Evolutionary conservation across 2,329 filamentous ascomycete genomes (phyloP), one percentile per base, ranked within the genome.

Genomic region (Pseudogymnoascus sp.): DNA sequence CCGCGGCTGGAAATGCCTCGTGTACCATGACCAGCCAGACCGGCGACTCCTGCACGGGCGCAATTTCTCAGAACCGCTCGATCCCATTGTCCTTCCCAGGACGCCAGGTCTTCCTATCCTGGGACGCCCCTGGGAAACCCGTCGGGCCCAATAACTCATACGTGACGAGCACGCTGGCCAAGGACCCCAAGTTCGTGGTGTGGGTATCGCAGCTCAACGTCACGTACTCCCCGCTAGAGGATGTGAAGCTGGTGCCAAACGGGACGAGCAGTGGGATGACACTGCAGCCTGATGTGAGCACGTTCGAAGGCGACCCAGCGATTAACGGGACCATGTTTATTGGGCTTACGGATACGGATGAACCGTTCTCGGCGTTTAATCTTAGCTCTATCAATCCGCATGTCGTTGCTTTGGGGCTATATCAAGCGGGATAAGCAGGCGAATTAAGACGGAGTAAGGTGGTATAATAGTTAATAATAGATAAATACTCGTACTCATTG

Each of bases 101-200:
- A 0, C 86, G 86, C 21, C 75, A 84, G 66, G 83, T 95, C 2
- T 83, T 82, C 68, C 74, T 95, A 5, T 71, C 78, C 41, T 95
- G 89, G 89, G 89, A 94, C 23, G 73, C 70, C 0, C 86, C 89
- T 0, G 89, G 88, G 0, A 73, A 81, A 65, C 67, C 79, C 0
- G 79, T 92, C 2, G 90, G 90, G 0, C 90, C 90, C 0, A 92
- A 95, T 72, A 90, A 90, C 74, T 88, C 83, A 68, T 95, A 95
- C 70, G 74, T 90, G 56, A 92, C 90, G 0, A 71, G 72, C 2
- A 82, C 79, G 0, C 76, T 77, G 0, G 87, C 85, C 0, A 78
- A 77, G 1, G 66, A 71, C 3, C 86, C 90, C 0, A 73, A 75
- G 61, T 95, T 80, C 65, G 89, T 89, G 0, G 81, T 83, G 0